Conservation (phyloP, 1,284 basidiomycete genomes). For the Malassezia cuniculi region DNA sequence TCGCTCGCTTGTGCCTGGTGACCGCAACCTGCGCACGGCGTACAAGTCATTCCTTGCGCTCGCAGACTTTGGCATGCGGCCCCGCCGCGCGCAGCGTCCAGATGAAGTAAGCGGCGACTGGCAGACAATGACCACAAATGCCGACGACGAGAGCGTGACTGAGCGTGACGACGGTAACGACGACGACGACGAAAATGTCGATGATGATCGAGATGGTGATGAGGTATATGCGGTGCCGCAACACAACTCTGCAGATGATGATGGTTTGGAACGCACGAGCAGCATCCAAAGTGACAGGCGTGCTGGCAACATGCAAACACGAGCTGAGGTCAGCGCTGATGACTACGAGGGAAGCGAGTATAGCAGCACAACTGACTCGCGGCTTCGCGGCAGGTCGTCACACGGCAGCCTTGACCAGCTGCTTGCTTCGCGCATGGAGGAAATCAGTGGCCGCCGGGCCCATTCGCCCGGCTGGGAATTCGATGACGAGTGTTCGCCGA, state of each 20-base stretch:
- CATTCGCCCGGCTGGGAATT: not conserved
- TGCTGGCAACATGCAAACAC: not conserved
- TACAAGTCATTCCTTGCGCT: conserved; percentile 26
- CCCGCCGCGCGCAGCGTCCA: conserved; percentile 12
- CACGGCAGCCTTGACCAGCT: conserved; percentile 8
- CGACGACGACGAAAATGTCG: conserved; percentile 1
- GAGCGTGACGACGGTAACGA: conserved; percentile 14
- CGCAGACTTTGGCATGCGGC: conserved; percentile 24
- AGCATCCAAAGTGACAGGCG: not conserved
- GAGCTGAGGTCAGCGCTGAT: not conserved
- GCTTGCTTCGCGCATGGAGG: too few relatives aligned
- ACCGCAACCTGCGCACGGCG: conserved; percentile 29
- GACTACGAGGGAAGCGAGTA: conserved; percentile 15
- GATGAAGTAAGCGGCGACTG: conserved; percentile 4
- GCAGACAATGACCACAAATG: not conserved
- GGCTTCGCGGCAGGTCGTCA: conserved; percentile 18
- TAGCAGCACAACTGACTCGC: conserved; percentile 15
- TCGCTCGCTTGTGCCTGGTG: conserved; percentile 20
- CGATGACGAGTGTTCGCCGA: not conserved
- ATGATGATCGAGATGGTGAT: conserved; percentile 10
- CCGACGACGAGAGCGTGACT: conserved; percentile 2
- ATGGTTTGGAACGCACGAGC: not conserved
- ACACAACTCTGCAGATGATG: not conserved
- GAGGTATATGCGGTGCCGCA: not conserved
- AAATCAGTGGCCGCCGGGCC: too few relatives aligned